Percentiles rank a stretch among this genome's conserved stretches.
Conservation (phyloP, 2,329 filamentous ascomycete genomes). For the Ascochyta rabiei region DNA sequence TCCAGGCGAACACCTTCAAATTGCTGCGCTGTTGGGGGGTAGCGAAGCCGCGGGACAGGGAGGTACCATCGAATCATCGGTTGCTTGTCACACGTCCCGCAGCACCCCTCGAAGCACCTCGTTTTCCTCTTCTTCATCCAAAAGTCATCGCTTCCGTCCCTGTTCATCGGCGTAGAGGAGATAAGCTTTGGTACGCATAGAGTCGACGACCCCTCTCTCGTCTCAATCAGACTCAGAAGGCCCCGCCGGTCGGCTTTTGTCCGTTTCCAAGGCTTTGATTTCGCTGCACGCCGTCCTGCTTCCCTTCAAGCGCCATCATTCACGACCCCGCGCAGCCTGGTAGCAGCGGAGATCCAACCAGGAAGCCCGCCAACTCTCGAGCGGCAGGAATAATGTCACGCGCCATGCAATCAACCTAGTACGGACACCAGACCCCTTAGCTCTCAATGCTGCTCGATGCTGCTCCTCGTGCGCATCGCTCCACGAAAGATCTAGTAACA, state of each 20-base stretch:
- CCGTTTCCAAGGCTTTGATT: constrained; percentile 34
- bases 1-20: constrained; percentile 49
- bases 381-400: constrained; percentile 35
- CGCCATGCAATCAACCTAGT: constrained; percentile 32
- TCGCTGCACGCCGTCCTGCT: constrained; percentile 47
- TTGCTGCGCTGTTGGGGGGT: constrained; percentile 45
- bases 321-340: constrained; percentile 30
- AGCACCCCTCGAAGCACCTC: constrained; percentile 33
- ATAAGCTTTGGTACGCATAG: constrained; percentile 18
- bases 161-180: constrained; percentile 26
- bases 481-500: constrained; percentile 24
- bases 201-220: constrained; percentile 35
- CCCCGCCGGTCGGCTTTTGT: constrained; percentile 28
- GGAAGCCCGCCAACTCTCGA: constrained; percentile 20
- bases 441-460: constrained; percentile 15
- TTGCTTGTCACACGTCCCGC: constrained; percentile 34
- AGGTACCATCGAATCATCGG: constrained; percentile 40
- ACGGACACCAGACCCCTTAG: constrained; percentile 32
- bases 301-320: constrained; percentile 43
- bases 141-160: constrained; percentile 25
- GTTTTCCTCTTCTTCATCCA: constrained; percentile 31
- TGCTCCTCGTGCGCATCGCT: constrained; percentile 4
- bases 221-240: constrained; percentile 36
- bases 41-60: constrained; percentile 40
- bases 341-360: constrained; percentile 25